Base-by-base conservation (phyloP, 148 eudicot species). In the Polygonum aviculare region DNA sequence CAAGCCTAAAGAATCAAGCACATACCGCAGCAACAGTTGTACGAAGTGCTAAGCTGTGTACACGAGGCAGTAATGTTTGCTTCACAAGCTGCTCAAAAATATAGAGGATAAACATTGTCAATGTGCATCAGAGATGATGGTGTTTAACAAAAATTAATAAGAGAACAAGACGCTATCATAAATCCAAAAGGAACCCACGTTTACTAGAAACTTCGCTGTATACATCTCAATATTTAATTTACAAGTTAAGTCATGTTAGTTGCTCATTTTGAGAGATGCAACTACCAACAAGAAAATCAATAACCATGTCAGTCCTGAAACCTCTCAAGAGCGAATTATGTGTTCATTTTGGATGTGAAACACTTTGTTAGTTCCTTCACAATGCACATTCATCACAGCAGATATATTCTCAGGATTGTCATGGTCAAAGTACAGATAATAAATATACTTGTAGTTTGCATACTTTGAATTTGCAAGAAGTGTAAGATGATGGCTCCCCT, bases 11-110 rank as follows among this genome's bases (percentile, higher is more conserved):
- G 44, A 38, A 67, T 67, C 45, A 33, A 67, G 10, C 38, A 36
- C 92, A 78, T 88, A 95, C 97, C 76, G 97, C 97, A 82, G 98
- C 98, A 80, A 95, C 96, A 69, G 98, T 95, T 72, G 97, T 95
- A 82, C 83, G 93, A 59, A 95, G 92, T 77, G 98, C 98, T 89
- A 95, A 83, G 75, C 88, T 89, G 84, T 95, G 98, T 72, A 95
- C 91, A 67, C 97, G 96, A 62, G 98, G 96, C 83, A 88, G 70
- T 71, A 95, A 75, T 73, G 86, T 88, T 88, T 95, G 93, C 80
- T 83, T 92, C 74, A 95, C 91, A 77, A 90, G 82, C 98, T 95
- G 94, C 76, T 85, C 11, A 67, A 67, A 36, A 38, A 35, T 4
- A 38, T 35, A 36, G 36, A 36, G 16, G 45, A 36, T 36, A 36